Base-by-base conservation (phyloP, 306 rosid genomes). In the Phaseolus lunatus region DNA sequence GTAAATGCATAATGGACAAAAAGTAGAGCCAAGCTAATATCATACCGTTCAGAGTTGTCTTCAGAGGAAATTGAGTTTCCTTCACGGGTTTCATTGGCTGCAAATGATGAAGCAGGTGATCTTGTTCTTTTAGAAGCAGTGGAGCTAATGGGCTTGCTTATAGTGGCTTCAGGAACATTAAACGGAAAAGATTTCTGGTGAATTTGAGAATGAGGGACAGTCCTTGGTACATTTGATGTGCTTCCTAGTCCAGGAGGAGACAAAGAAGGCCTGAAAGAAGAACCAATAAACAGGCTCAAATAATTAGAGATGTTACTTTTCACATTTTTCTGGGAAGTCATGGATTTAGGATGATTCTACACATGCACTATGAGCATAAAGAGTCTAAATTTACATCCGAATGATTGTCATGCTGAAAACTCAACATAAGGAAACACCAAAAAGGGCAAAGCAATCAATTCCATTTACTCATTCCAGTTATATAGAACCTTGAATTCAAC, bases 31-130 rank as follows among this genome's bases (percentile, higher is more conserved):
- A 81, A 45, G 75, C 45, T 18, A 63, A 80, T 70, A 79, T 77
- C 78, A 81, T 87, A 92, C 99, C 97, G 91, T 68, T 95, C 94
- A 83, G 88, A 62, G 84, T 80, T 81, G 79, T 87, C 97, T 67
- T 84, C 69, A 76, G 80, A 50, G 78, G 87, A 72, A 85, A 78
- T 16, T 53, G 78, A 68, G 82, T 82, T 87, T 79, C 84, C 84
- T 54, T 86, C 76, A 74, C 82, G 71, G 73, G 79, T 84, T 80
- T 84, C 88, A 81, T 80, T 84, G 8, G 75, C 76, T 15, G 90
- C 73, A 82, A 68, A 84, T 61, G 81, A 57, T 45, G 57, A 72
- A 82, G 94, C 84, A 67, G 97, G 97, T 0, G 94, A 90, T 82
- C 97, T 90, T 58, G 89, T 82, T 87, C 99, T 95, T 88, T 95